These are phyloP conservation scores for Calonectria hawksworthii DNA, from an alignment of 2,329 filamentous ascomycete species.

Conservation along the genomic window DNA sequence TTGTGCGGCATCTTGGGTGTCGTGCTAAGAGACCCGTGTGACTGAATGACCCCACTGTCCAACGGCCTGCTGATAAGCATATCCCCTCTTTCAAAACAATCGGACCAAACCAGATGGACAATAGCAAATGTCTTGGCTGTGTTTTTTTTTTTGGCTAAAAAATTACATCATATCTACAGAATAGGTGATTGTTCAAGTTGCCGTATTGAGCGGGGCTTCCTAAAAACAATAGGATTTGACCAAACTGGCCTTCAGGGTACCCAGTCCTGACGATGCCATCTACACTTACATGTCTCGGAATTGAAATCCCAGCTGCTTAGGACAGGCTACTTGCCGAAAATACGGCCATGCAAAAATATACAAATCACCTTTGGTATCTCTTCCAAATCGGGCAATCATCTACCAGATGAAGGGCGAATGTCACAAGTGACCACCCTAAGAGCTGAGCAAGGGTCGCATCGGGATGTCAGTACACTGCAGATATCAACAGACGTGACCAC, in stretches of 20 bases:
- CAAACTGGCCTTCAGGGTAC: neutral
- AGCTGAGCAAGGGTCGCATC: neutral
- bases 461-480: neutral
- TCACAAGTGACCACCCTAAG: neutral
- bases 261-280: neutral
- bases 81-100: constrained; percentile 6
- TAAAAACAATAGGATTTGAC: neutral
- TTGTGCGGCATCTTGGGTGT: constrained; percentile 13
- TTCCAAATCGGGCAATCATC: neutral
- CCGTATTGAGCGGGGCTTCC: neutral
- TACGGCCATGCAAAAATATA: neutral
- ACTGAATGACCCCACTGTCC: constrained; percentile 25
- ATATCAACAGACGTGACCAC: neutral
- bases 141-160: neutral
- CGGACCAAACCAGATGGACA: neutral
- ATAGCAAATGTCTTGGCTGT: neutral
- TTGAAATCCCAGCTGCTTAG: neutral
- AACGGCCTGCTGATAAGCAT: constrained; percentile 24
- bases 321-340: neutral
- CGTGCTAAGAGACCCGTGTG: constrained; percentile 26
- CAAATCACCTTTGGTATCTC: neutral
- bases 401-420: neutral
- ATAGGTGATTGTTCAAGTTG: neutral
- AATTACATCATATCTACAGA: neutral
- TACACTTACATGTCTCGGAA: neutral